A percentile compares a stretch with the other conserved stretches of the same genome.
These are phyloP conservation scores for Simmondsia chinensis DNA, from an alignment of 148 eudicot genomes.

Conservation along the genomic window DNA sequence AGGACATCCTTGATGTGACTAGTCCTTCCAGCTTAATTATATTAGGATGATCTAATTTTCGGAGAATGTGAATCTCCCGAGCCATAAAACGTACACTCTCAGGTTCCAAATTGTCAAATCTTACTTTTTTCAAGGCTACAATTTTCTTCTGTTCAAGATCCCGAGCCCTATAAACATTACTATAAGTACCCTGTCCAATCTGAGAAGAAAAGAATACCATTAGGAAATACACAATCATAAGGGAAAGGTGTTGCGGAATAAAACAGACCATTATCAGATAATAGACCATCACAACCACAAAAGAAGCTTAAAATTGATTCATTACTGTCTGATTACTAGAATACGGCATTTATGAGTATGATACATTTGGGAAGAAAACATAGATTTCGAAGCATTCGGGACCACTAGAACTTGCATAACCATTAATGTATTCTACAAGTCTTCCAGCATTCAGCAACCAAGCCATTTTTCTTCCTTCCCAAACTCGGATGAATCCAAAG, in stretches of 20 bases:
- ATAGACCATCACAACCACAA: too few species aligned
- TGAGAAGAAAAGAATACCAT: slow-evolving; percentile 18
- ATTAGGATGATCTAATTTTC: slow-evolving; percentile 77
- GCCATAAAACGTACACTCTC: slow-evolving; percentile 90
- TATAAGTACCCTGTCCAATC: slow-evolving; percentile 91
- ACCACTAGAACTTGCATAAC: too few species aligned
- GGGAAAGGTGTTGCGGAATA: not conserved
- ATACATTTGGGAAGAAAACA: too few species aligned
- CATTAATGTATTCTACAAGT: too few species aligned
- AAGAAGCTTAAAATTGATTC: too few species aligned
- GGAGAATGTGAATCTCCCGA: slow-evolving; percentile 73
- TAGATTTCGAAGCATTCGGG: too few species aligned
- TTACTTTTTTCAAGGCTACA: slow-evolving; percentile 80
- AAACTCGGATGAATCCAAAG: too few species aligned
- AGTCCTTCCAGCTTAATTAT: slow-evolving; percentile 74
- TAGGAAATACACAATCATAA: slow-evolving; percentile 10
- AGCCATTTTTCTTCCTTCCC: too few species aligned
- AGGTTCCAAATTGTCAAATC: slow-evolving; percentile 75
- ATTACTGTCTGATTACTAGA: too few species aligned
- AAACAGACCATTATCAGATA: slow-evolving; percentile 5
- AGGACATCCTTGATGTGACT: slow-evolving; percentile 74
- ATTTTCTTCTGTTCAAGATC: slow-evolving; percentile 70
- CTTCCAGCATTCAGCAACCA: too few species aligned
- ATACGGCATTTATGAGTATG: too few species aligned
- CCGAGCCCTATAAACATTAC: slow-evolving; percentile 78